Base-by-base conservation (phyloP, 163 green algal species). In the Prototheca cutis region DNA sequence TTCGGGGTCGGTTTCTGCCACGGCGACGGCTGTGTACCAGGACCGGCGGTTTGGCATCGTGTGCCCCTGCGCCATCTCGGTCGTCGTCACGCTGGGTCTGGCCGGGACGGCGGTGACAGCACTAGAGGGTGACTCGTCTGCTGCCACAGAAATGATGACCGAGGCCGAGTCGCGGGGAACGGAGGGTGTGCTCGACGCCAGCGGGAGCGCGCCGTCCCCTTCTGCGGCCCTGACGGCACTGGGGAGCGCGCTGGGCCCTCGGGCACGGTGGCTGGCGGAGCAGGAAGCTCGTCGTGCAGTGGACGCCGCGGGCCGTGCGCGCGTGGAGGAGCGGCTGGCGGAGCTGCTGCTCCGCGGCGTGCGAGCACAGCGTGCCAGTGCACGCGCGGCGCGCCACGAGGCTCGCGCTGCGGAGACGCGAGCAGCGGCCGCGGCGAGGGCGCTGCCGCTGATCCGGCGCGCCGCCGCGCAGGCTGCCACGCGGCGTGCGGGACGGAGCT, bases 41-140 rank as follows among this genome's bases (percentile, higher is more conserved):
- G 68, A 76, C 59, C 58, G 55, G 8, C 58, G 63, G 39, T 76
- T 76, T 45, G 52, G 66, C 42, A 24, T 72, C 17, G 25, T 57
- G 23, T 75, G 61, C 49, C 56, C 67, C 36, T 75, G 67, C 55
- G 58, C 53, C 31, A 58, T 70, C 24, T 67, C 31, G n/a, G 54
- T 63, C 7, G 54, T 5, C 2, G n/a, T 28, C 8, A 34, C n/a
- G 8, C 5, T 66, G 21, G 31, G 23, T 15, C 42, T 61, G 23
- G 21, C 13, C 17, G 24, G 27, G 29, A 34, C 31, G 21, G 24
- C 45, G 40, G 23, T 29, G 15, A 13, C 13, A 31, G 23, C 32
- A 24, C n/a, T n/a, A n/a, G n/a, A n/a, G n/a, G n/a, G n/a, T n/a
- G n/a, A n/a, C n/a, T n/a, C n/a, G n/a, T n/a, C n/a, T n/a, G n/a